Evolutionary conservation across 73 alveolate genomes (phyloP).

Genomic region (Paramecium bursaria): DNA sequence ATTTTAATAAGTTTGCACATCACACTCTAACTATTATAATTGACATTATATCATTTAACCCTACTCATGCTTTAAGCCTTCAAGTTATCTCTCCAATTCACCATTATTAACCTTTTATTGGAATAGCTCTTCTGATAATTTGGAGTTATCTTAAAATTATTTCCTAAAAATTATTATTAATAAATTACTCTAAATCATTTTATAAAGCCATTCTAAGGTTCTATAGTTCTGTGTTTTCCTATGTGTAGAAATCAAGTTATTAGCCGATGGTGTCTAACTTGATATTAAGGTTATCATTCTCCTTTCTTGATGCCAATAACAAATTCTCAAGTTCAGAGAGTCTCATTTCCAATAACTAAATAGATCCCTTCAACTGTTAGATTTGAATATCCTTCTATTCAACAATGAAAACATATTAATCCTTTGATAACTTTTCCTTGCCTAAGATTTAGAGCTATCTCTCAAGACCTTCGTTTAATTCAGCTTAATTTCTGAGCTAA

Average conservation of each 20-base stretch:
- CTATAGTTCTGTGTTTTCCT: conserved; percentile 1
- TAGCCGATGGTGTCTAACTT: conserved; percentile 8
- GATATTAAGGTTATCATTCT: conserved; percentile 24
- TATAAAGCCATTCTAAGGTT: not conserved
- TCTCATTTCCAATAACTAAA: conserved; percentile 32
- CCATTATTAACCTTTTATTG: not conserved
- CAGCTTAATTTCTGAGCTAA: too few species aligned
- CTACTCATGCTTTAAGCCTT: not conserved
- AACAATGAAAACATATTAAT: conserved; percentile 14
- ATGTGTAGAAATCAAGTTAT: conserved; percentile 10
- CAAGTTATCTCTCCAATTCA: not conserved
- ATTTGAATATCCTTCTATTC: conserved; percentile 21
- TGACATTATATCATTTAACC: too few species aligned
- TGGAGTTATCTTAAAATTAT: not conserved
- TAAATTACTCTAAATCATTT: not conserved
- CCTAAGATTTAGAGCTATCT: too few species aligned
- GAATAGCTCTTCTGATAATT: not conserved
- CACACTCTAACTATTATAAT: not conserved
- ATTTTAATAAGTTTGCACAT: conserved; percentile 2
- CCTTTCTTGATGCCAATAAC: conserved; percentile 9
- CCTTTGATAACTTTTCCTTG: not conserved
- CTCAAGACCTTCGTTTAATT: too few species aligned
- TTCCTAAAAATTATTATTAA: too few species aligned
- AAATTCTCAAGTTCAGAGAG: conserved; percentile 1
- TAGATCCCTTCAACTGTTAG: not conserved